These are phyloP conservation scores for Panaeolus cyanescens DNA, from an alignment of 768 basidiomycete genomes.

Conservation along the genomic window DNA sequence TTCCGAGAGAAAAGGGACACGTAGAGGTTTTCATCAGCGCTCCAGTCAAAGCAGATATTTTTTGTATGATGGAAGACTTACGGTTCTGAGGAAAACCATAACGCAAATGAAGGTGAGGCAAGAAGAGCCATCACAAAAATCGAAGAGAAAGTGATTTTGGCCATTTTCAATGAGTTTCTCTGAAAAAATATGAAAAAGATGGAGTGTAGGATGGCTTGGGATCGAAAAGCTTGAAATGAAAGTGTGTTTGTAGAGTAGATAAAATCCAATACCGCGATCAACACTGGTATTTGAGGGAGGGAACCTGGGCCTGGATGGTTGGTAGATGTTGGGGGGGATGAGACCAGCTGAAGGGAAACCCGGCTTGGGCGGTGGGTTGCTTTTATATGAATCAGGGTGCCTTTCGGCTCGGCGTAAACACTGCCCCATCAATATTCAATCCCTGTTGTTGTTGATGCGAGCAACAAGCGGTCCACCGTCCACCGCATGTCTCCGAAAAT, in stretches of 20 bases:
- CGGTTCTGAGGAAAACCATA: background rate
- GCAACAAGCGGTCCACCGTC: background rate
- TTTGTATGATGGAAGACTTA: too few relatives aligned
- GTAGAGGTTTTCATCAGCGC: background rate
- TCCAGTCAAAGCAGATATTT: too few relatives aligned
- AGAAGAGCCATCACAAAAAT: background rate
- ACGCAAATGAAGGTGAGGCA: background rate
- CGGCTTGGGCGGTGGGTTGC: background rate
- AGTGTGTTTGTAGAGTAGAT: background rate
- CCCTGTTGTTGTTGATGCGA: background rate
- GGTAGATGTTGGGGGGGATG: background rate
- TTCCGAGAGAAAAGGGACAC: background rate
- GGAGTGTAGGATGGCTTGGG: background rate
- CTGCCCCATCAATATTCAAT: background rate
- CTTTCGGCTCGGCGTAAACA: background rate
- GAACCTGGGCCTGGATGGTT: background rate
- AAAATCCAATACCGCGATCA: constrained; percentile 1
- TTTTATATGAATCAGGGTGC: background rate
- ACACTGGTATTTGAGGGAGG: background rate
- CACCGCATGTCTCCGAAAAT: background rate
- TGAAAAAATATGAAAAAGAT: background rate
- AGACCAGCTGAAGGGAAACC: background rate
- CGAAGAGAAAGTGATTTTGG: background rate
- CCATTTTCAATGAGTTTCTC: background rate
- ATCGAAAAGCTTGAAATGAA: background rate